These are phyloP conservation scores for Leccinum fibrillosum DNA, from an alignment of 768 basidiomycete species.

Conservation along the genomic window DNA sequence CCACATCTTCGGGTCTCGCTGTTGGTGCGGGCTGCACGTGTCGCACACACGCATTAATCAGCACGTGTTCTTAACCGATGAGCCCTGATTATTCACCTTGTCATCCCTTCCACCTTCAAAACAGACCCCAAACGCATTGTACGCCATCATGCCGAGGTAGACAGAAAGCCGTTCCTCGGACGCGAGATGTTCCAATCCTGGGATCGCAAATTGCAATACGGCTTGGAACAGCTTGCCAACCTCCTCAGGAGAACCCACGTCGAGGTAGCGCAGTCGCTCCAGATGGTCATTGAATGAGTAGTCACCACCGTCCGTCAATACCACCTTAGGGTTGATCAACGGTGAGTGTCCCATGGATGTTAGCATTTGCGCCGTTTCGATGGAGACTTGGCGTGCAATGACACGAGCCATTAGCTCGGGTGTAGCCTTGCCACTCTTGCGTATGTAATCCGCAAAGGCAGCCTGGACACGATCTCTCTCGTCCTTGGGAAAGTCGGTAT, in stretches of 20 bases:
- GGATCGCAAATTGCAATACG: conserved; percentile 59
- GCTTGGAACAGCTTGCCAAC: conserved; percentile 49
- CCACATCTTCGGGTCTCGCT: conserved; percentile 64
- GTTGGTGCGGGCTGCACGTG: conserved; percentile 45
- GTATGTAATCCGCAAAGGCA: conserved; percentile 54
- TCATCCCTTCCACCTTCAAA: conserved; percentile 64
- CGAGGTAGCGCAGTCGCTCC: conserved; percentile 69
- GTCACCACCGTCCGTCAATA: conserved; percentile 41
- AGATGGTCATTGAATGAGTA: conserved; percentile 75
- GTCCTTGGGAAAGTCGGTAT: conserved; percentile 34
- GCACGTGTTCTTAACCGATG: neutral
- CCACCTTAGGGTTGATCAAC: conserved; percentile 13
- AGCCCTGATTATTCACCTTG: conserved; percentile 45
- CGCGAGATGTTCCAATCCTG: conserved; percentile 70
- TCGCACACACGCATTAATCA: neutral
- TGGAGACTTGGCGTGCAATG: conserved; percentile 66
- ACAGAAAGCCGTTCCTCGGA: conserved; percentile 59
- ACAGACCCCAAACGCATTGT: conserved; percentile 75
- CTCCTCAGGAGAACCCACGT: conserved; percentile 45
- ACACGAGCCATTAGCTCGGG: conserved; percentile 67
- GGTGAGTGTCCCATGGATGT: conserved; percentile 19
- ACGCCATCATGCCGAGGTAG: conserved; percentile 67
- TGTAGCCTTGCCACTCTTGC: conserved; percentile 41
- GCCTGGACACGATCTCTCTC: conserved; percentile 57
- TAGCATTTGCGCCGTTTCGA: conserved; percentile 59